Evolutionary conservation across 1,284 basidiomycete species (phyloP).

Genomic region (Cutaneotrichosporon cavernicola): DNA sequence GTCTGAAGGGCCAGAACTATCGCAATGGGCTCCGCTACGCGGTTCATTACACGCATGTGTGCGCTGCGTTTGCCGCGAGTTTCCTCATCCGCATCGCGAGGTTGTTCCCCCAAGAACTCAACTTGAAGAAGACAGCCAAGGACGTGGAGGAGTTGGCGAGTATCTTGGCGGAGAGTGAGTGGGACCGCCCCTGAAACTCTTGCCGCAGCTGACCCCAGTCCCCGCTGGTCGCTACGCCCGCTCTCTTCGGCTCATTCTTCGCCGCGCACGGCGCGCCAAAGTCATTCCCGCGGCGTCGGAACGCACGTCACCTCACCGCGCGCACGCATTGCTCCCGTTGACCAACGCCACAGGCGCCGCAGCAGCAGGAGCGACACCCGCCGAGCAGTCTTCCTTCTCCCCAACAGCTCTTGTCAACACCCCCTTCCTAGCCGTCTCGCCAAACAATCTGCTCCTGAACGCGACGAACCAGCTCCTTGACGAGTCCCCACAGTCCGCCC

Average conservation of each 20-base stretch:
- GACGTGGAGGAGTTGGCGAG: slow-evolving; percentile 74
- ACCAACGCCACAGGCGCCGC: slow-evolving; percentile 19
- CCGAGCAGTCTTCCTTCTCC: slow-evolving; percentile 19
- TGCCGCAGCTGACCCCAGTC: slow-evolving; percentile 56
- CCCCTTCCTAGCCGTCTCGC: slow-evolving; percentile 20
- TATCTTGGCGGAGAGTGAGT: slow-evolving; percentile 70
- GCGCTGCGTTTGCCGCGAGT: slow-evolving; percentile 86
- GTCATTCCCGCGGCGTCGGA: slow-evolving; percentile 53
- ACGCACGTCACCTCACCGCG: slow-evolving; percentile 41
- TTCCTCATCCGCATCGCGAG: slow-evolving; percentile 80
- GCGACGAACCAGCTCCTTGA: slow-evolving; percentile 42
- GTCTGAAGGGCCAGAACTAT: slow-evolving; percentile 58
- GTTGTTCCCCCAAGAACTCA: slow-evolving; percentile 80
- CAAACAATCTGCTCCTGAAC: slow-evolving; percentile 31
- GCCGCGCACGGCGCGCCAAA: slow-evolving; percentile 70
- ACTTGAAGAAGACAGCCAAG: slow-evolving; percentile 69
- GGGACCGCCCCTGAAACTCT: slow-evolving; percentile 8
- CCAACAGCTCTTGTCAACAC: slow-evolving; percentile 26
- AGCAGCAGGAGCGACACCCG: not conserved
- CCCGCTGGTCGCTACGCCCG: slow-evolving; percentile 85
- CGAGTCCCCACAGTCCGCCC: slow-evolving; percentile 41
- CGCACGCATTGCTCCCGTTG: slow-evolving; percentile 26
- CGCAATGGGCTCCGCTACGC: slow-evolving; percentile 84
- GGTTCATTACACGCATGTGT: slow-evolving; percentile 61
- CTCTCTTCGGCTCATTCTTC: slow-evolving; percentile 81